These are phyloP conservation scores for Vanderwaltozyma verrucispora DNA, from an alignment of 805 yeast species.

Conservation along the genomic window DNA sequence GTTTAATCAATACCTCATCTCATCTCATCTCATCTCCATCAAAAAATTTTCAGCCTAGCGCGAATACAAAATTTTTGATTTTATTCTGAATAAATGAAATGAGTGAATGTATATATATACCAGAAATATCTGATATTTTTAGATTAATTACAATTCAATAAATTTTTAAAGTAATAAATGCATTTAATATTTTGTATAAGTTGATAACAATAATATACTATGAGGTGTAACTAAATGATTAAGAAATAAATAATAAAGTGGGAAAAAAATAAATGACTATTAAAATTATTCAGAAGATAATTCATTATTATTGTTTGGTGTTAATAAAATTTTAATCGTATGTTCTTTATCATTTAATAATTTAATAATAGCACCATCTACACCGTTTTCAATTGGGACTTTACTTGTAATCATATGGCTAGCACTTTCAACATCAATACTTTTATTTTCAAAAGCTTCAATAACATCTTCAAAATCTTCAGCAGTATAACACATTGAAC, in stretches of 20 bases:
- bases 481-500: conserved; percentile 53
- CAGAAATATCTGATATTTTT: no score
- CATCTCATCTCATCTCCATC: conserved; percentile 3
- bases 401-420: conserved; percentile 43
- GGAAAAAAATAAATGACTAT: no score
- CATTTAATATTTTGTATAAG: no score
- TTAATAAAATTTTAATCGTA: conserved; percentile 46
- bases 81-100: no score
- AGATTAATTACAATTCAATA: no score
- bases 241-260: no score
- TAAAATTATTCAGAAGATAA: conserved; percentile 4
- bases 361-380: conserved; percentile 42
- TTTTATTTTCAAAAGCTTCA: conserved; percentile 38
- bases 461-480: conserved; percentile 51
- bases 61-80: no score
- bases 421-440: conserved; percentile 35
- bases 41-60: no score
- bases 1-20: conserved; percentile 1
- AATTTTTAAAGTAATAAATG: no score
- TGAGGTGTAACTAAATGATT: no score
- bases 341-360: conserved; percentile 41
- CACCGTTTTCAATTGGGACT: conserved; percentile 38
- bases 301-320: conserved; percentile 36
- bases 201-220: no score
- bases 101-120: no score